Evolutionary conservation across 192 early-diverging fungal species (phyloP).

Genomic region (Martensiomyces pterosporus): DNA sequence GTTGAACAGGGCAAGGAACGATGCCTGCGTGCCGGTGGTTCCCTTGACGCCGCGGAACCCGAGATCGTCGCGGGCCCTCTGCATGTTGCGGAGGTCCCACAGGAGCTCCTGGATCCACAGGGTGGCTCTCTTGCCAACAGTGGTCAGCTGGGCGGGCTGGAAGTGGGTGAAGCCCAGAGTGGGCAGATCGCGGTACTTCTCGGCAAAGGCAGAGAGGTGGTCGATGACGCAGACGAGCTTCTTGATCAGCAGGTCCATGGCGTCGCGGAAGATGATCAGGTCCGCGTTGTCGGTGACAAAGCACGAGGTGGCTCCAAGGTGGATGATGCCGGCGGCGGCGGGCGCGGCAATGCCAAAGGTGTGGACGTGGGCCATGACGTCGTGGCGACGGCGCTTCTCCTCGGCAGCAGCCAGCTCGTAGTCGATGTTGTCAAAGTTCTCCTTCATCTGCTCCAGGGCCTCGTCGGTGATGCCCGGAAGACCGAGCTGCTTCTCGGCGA

Average conservation of each 20-base stretch:
- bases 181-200: slow-evolving; percentile 75
- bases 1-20: slow-evolving; percentile 92
- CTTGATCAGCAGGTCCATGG: slow-evolving; percentile 82
- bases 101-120: slow-evolving; percentile 96
- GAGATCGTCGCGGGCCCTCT: slow-evolving; percentile 81
- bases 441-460: slow-evolving; percentile 85
- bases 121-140: slow-evolving; percentile 94
- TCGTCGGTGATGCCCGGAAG: slow-evolving; percentile 81
- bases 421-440: slow-evolving; percentile 84
- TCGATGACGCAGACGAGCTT: slow-evolving; percentile 85
- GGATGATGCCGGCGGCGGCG: slow-evolving; percentile 90
- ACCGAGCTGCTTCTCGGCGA: slow-evolving; percentile 88
- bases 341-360: slow-evolving; percentile 85
- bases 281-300: slow-evolving; percentile 99
- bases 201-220: slow-evolving; percentile 75
- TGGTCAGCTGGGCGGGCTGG: slow-evolving; percentile 97
- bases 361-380: slow-evolving; percentile 99
- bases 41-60: slow-evolving; percentile 96
- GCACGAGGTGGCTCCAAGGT: slow-evolving; percentile 96
- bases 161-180: slow-evolving; percentile 99
- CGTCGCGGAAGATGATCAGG: slow-evolving; percentile 94
- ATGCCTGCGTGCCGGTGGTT: slow-evolving; percentile 97
- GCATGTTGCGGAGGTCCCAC: slow-evolving; percentile 94
- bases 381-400: slow-evolving; percentile 91
- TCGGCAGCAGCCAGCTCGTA: slow-evolving; percentile 83